Evolutionary conservation across 306 rosid species (phyloP).

Genomic region (Cajanus cajan): DNA sequence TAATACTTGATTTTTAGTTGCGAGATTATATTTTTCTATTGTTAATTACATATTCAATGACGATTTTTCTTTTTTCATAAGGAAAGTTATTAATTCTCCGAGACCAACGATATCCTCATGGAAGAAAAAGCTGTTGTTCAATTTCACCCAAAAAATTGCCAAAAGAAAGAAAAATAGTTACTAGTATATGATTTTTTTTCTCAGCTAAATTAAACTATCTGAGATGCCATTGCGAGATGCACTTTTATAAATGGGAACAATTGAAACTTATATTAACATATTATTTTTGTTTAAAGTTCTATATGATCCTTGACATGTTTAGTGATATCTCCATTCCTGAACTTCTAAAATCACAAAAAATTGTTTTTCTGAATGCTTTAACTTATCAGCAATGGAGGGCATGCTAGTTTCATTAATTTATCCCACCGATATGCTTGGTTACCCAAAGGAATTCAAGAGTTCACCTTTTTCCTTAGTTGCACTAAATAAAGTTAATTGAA

Average conservation of each 20-base stretch:
- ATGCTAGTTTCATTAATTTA: background rate
- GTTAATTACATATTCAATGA: background rate
- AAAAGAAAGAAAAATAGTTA: background rate
- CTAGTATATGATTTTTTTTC: background rate
- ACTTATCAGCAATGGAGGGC: background rate
- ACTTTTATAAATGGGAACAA: background rate
- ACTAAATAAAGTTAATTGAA: conserved; percentile 12
- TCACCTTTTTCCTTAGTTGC: background rate
- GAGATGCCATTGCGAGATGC: background rate
- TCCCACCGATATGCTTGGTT: background rate
- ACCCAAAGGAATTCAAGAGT: background rate
- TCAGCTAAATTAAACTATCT: conserved; percentile 5
- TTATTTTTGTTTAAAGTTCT: background rate
- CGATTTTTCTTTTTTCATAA: background rate
- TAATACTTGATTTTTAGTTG: conserved; percentile 15
- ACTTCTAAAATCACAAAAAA: background rate
- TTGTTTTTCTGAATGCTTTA: conserved; percentile 8
- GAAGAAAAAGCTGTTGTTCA: background rate
- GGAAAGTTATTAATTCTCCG: background rate
- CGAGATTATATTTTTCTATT: conserved; percentile 8
- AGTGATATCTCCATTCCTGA: background rate
- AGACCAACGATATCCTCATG: background rate
- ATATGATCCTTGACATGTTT: conserved; percentile 1
- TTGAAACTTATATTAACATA: conserved; percentile 12
- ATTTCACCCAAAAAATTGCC: background rate